Evolutionary conservation across 208 protist genomes (phyloP).

Genomic region (Vickermania ingenoplastis): DNA sequence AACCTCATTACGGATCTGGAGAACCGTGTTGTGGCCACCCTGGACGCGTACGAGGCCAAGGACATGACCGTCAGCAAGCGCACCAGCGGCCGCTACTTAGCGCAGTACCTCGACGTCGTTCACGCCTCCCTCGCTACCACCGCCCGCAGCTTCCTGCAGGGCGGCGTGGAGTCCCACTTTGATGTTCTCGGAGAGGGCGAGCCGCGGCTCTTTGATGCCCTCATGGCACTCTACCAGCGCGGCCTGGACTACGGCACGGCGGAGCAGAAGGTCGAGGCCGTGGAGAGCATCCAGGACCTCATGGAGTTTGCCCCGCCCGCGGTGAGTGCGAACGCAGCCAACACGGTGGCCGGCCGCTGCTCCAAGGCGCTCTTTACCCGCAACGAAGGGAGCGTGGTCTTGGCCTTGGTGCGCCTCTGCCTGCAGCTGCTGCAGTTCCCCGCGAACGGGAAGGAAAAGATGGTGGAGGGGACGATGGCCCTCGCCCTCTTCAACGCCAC

Average conservation of each 20-base stretch:
- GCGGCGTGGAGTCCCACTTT: conserved; percentile 46
- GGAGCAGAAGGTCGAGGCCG: conserved; percentile 77
- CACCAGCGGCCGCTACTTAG: conserved; percentile 64
- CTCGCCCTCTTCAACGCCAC: conserved; percentile 84
- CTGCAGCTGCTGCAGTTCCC: conserved; percentile 76
- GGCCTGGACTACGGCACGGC: conserved; percentile 82
- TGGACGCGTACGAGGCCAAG: conserved; percentile 62
- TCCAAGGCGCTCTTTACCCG: conserved; percentile 87
- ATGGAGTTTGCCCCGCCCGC: conserved; percentile 64
- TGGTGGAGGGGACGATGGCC: conserved; percentile 85
- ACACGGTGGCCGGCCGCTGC: conserved; percentile 81
- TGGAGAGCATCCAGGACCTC: conserved; percentile 85
- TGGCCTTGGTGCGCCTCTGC: conserved; percentile 74
- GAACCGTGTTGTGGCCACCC: conserved; percentile 37
- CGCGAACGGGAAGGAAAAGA: conserved; percentile 81
- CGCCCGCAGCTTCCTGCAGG: conserved; percentile 43
- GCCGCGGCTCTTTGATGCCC: conserved; percentile 68
- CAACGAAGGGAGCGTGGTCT: conserved; percentile 78
- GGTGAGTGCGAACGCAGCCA: conserved; percentile 53
- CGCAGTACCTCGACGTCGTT: conserved; percentile 74
- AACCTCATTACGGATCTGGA: conserved; percentile 58
- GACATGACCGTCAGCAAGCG: conserved; percentile 78
- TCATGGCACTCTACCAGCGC: conserved; percentile 84
- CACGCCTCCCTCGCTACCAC: conserved; percentile 47
- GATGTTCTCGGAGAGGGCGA: conserved; percentile 60